phyloP scores from a whole-genome alignment of 2,329 filamentous ascomycete species.

The Pezicula carpinea region DNA sequence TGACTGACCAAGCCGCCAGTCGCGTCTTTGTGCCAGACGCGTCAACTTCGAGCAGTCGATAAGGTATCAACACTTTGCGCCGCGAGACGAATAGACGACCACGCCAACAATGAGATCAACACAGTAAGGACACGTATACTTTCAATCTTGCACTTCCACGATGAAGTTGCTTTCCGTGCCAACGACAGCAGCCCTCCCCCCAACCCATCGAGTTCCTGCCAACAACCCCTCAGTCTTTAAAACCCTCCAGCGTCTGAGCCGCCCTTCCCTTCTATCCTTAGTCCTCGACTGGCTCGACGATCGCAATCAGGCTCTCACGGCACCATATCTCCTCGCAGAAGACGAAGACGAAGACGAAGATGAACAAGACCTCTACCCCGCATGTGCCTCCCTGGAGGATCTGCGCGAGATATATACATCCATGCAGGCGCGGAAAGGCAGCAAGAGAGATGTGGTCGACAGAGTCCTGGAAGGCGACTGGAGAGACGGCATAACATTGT shows the following conservation, averaged over 20 bases:
- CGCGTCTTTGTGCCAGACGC: too few species aligned
- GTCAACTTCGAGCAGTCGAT: too few species aligned
- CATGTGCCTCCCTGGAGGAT: constrained; percentile 59
- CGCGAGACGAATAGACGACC: too few species aligned
- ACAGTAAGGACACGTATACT: neutral
- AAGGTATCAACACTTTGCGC: too few species aligned
- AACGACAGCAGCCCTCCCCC: constrained; percentile 66
- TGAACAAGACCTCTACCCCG: constrained; percentile 63
- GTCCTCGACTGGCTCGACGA: constrained; percentile 74
- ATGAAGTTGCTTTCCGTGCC: constrained; percentile 53
- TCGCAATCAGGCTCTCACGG: constrained; percentile 53
- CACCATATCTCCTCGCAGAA: constrained; percentile 54
- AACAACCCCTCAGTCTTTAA: constrained; percentile 61
- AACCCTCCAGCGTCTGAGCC: constrained; percentile 64
- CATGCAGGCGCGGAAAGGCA: constrained; percentile 55
- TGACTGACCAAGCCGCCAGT: too few species aligned
- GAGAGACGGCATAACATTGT: constrained; percentile 58
- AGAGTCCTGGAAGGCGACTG: constrained; percentile 65
- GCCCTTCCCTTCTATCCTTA: constrained; percentile 66
- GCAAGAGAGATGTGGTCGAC: constrained; percentile 58
- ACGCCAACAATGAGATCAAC: neutral
- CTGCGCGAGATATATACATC: constrained; percentile 61
- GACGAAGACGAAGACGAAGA: constrained; percentile 51
- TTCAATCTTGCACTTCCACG: too few species aligned
- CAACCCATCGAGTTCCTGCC: constrained; percentile 63